Percentiles rank a stretch among this genome's conserved stretches.
Evolutionary conservation across 495 filamentous ascomycete species (phyloP).

Genomic region (Extremus antarcticus): DNA sequence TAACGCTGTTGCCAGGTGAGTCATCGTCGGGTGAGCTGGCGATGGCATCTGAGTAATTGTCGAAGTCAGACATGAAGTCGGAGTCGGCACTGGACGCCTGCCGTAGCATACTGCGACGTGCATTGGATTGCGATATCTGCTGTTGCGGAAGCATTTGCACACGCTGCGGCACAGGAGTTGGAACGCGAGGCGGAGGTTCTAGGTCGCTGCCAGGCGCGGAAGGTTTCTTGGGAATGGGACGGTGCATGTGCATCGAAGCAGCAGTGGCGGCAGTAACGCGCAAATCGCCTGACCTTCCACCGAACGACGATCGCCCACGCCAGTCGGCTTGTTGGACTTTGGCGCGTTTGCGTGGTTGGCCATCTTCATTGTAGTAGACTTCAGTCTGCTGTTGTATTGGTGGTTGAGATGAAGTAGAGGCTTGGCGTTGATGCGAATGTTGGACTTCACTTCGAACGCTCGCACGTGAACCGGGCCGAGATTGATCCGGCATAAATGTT

Average conservation of each 20-base stretch:
- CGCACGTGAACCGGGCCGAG: conserved; percentile 22
- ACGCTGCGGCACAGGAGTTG: conserved; percentile 51
- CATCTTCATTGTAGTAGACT: conserved; percentile 25
- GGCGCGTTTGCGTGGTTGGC: conserved; percentile 54
- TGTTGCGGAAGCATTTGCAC: conserved; percentile 2
- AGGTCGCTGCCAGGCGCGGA: conserved; percentile 37
- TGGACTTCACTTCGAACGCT: conserved; percentile 25
- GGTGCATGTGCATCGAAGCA: conserved; percentile 74
- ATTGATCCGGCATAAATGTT: conserved; percentile 15
- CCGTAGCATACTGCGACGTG: conserved; percentile 14
- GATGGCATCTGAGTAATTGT: conserved; percentile 39
- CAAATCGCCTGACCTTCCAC: conserved; percentile 63
- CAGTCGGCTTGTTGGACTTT: conserved; percentile 59
- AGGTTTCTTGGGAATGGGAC: conserved; percentile 56
- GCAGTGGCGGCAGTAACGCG: conserved; percentile 79
- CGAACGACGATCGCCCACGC: conserved; percentile 57
- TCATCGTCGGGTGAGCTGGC: conserved; percentile 44
- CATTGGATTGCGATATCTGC: neutral
- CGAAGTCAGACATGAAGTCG: conserved; percentile 15
- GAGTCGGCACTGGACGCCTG: conserved; percentile 18
- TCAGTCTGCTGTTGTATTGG: conserved; percentile 7
- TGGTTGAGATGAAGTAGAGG: conserved; percentile 9
- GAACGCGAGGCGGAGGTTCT: conserved; percentile 70
- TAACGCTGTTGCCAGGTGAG: conserved; percentile 32
- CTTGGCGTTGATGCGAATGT: conserved; percentile 11